phyloP scores from a whole-genome alignment of 495 filamentous ascomycete genomes.

The Delitschia confertaspora region DNA sequence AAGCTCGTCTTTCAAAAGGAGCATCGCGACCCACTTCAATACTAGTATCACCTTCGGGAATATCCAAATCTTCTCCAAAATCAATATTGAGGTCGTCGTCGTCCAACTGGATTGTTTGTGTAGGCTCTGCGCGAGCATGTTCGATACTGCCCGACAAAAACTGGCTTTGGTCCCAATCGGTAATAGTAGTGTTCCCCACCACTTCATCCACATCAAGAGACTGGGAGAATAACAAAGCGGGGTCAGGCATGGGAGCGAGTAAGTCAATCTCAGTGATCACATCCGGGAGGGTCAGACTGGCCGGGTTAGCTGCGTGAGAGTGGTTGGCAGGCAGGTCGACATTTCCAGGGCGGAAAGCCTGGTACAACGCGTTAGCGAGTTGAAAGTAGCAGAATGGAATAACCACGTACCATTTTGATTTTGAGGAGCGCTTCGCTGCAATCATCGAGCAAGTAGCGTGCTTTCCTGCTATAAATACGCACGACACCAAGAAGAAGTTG shows the following conservation, averaged over 20 bases:
- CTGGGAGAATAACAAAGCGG: constrained; percentile 31
- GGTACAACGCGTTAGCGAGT: constrained; percentile 12
- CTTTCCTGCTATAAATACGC: constrained; percentile 93
- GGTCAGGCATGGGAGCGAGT: constrained; percentile 44
- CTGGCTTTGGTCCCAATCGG: constrained; percentile 35
- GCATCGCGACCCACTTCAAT: constrained; percentile 82
- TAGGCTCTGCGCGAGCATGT: constrained; percentile 22
- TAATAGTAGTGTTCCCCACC: constrained; percentile 28
- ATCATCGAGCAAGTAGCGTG: constrained; percentile 89
- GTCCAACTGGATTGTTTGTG: constrained; percentile 45
- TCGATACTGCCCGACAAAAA: constrained; percentile 29
- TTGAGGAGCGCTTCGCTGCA: constrained; percentile 95
- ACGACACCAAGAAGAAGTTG: constrained; percentile 93
- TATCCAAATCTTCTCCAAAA: constrained; percentile 47
- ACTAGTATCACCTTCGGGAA: constrained; percentile 48
- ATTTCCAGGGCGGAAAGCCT: constrained; percentile 49
- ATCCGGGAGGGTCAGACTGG: constrained; percentile 58
- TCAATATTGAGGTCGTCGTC: constrained; percentile 53
- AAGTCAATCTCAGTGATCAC: constrained; percentile 83
- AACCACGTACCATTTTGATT: constrained; percentile 79
- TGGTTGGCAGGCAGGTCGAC: constrained; percentile 43
- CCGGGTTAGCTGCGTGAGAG: constrained; percentile 39
- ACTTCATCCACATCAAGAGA: constrained; percentile 6
- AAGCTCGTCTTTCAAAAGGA: constrained; percentile 49
- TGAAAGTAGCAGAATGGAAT: not conserved